Conservation (phyloP, 2,329 filamentous ascomycete species). For the Ceratocystis papillata region DNA sequence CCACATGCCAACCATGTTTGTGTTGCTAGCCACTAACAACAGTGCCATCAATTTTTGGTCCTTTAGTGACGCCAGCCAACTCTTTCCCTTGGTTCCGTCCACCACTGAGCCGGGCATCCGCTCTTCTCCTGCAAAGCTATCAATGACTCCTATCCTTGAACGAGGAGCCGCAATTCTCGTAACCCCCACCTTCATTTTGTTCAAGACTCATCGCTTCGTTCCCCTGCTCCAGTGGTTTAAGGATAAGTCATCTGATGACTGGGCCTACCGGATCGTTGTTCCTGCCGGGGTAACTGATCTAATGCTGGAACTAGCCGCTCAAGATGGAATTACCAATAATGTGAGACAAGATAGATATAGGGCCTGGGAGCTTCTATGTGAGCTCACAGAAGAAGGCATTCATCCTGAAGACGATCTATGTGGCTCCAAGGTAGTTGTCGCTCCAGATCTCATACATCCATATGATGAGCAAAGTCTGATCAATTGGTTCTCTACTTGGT, state of each 20-base stretch:
- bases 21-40: constrained; percentile 30
- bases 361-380: constrained; percentile 9
- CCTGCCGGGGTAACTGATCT: not conserved
- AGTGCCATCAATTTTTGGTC: constrained; percentile 34
- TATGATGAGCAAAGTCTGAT: constrained; percentile 53
- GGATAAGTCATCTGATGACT: constrained; percentile 23
- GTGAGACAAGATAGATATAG: not conserved
- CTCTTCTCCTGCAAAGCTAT: constrained; percentile 25
- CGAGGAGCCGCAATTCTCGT: constrained; percentile 33
- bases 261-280: constrained; percentile 9
- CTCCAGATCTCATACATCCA: constrained; percentile 40
- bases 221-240: constrained; percentile 33
- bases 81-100: constrained; percentile 25
- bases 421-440: constrained; percentile 28
- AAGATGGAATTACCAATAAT: not conserved
- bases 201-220: constrained; percentile 32
- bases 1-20: constrained; percentile 33
- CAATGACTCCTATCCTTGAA: constrained; percentile 30
- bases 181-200: constrained; percentile 36
- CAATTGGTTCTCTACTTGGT: constrained; percentile 54
- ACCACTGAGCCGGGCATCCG: constrained; percentile 5
- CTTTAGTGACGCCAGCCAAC: constrained; percentile 31
- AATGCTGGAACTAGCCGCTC: not conserved
- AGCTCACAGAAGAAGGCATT: constrained; percentile 1
- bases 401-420: not conserved